A percentile compares a stretch with the other conserved stretches of the same genome.
phyloP scores from a whole-genome alignment of 768 basidiomycete genomes.

The Ramaria sp. region DNA sequence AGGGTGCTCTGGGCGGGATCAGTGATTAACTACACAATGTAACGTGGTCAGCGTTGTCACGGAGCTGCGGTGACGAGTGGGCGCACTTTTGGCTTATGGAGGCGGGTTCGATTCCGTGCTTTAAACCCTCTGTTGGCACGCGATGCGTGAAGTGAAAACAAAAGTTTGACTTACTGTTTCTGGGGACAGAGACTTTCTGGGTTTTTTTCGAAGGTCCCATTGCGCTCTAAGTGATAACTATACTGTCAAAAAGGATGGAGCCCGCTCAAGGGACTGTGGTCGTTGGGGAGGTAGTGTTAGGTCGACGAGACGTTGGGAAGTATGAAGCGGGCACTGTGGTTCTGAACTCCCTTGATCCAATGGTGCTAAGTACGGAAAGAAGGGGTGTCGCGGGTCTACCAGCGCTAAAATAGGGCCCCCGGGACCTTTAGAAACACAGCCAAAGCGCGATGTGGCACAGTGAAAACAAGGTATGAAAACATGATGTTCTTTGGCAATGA shows the following conservation, averaged over 20 bases:
- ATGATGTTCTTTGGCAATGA: no score
- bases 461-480: no score
- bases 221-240: neutral
- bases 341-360: neutral
- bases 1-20: conserved; percentile 57
- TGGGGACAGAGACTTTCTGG: neutral
- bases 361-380: no score
- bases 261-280: neutral
- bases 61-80: neutral
- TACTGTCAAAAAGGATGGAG: neutral
- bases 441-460: neutral
- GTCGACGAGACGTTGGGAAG: neutral
- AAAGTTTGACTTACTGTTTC: conserved; percentile 1
- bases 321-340: neutral
- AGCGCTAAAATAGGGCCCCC: neutral
- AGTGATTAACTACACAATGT: conserved; percentile 16
- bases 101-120: conserved; percentile 14
- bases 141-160: neutral
- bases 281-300: neutral
- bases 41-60: neutral
- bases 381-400: neutral
- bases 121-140: neutral
- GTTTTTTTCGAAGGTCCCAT: conserved; percentile 3
- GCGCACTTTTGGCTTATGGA: conserved; percentile 12
- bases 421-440: neutral